Percentiles rank a stretch among this genome's conserved stretches.
Evolutionary conservation across 2,329 filamentous ascomycete species (phyloP).

Genomic region (Cladophialophora chaetospira): DNA sequence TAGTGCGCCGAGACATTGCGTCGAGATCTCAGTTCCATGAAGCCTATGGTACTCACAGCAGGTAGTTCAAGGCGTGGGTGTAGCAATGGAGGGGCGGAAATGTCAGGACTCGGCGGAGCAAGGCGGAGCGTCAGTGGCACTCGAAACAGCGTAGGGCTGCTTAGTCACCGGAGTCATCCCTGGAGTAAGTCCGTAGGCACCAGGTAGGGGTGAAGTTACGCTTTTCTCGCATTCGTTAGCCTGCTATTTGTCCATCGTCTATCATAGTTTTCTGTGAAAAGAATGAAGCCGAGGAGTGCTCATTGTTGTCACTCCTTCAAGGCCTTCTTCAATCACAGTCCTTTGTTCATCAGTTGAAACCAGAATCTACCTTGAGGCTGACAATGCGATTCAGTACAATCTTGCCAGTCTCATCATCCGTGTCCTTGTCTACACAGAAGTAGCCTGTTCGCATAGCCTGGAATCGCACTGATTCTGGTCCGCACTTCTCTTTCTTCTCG

Average conservation of each 20-base stretch:
- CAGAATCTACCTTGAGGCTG: slow-evolving; percentile 82
- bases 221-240: background rate
- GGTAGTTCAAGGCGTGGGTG: background rate
- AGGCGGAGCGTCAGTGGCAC: slow-evolving; percentile 11
- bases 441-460: slow-evolving; percentile 89
- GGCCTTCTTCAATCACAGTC: slow-evolving; percentile 62
- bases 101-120: slow-evolving; percentile 8
- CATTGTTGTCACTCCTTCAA: slow-evolving; percentile 2
- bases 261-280: background rate
- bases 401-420: slow-evolving; percentile 65
- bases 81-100: slow-evolving; percentile 5
- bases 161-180: slow-evolving; percentile 13
- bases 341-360: too few relatives aligned
- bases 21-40: slow-evolving; percentile 25
- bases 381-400: slow-evolving; percentile 90
- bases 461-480: slow-evolving; percentile 78
- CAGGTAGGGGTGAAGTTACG: background rate
- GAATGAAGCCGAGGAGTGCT: too few relatives aligned
- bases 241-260: background rate
- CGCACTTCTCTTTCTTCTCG: slow-evolving; percentile 60
- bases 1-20: slow-evolving; percentile 78
- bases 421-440: slow-evolving; percentile 80
- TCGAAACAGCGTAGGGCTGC: background rate
- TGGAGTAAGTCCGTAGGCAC: background rate
- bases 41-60: slow-evolving; percentile 33